A percentile compares a stretch with the other conserved stretches of the same genome.
Conservation (phyloP, 129 eudicot genomes). For the Dittrichia graveolens region DNA sequence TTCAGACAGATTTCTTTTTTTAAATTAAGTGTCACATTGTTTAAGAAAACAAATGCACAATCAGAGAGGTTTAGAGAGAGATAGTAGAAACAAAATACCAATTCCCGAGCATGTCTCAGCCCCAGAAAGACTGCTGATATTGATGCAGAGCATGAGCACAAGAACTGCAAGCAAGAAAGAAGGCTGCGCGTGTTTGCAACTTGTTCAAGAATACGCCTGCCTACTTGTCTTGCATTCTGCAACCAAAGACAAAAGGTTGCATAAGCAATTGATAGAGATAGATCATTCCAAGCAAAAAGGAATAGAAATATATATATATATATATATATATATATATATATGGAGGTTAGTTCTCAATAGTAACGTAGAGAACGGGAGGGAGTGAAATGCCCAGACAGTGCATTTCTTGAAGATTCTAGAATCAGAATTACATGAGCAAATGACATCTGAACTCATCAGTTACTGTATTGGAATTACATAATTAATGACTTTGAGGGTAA, state of each 20-base stretch:
- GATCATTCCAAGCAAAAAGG: constrained; percentile 18
- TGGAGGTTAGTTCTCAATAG: neutral
- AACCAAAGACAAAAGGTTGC: constrained; percentile 32
- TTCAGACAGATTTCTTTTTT: neutral
- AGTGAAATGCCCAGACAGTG: neutral
- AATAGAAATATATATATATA: neutral
- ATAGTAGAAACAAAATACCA: constrained; percentile 46
- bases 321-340: no score
- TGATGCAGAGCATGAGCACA: constrained; percentile 66
- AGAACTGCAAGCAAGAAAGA: constrained; percentile 79
- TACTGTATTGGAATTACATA: constrained; percentile 13
- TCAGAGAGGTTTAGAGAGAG: neutral
- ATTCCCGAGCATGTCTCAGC: constrained; percentile 70
- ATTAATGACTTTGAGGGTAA: constrained; percentile 17
- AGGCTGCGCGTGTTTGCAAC: constrained; percentile 75
- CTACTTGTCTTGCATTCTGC: constrained; percentile 87
- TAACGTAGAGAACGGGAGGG: neutral
- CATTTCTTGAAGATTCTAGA: constrained; percentile 11
- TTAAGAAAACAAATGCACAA: constrained; percentile 3
- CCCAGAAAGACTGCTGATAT: constrained; percentile 60
- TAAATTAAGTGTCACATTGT: neutral
- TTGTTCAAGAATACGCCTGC: constrained; percentile 80
- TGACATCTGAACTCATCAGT: neutral
- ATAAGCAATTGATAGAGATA: neutral
- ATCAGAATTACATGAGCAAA: constrained; percentile 8